phyloP scores from a whole-genome alignment of 2,329 filamentous ascomycete genomes.

The Aureobasidium vineae region DNA sequence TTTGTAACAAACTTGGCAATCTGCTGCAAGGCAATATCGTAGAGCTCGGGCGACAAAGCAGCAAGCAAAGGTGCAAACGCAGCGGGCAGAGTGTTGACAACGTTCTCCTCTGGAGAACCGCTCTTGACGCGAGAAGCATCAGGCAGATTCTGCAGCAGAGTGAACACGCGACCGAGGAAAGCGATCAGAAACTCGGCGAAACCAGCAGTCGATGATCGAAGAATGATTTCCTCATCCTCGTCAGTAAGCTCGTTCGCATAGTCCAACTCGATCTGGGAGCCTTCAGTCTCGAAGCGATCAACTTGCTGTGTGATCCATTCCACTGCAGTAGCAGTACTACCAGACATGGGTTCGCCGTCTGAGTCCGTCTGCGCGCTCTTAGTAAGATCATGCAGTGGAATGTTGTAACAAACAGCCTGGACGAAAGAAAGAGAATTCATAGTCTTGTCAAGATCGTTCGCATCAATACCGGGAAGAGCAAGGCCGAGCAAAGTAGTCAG shows the following conservation, averaged over 20 bases:
- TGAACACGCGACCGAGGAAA: conserved; percentile 91
- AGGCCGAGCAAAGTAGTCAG: conserved; percentile 91
- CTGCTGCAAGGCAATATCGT: conserved; percentile 88
- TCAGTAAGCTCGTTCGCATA: conserved; percentile 80
- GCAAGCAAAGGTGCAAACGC: conserved; percentile 88
- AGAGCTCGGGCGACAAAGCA: conserved; percentile 86
- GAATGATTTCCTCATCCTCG: conserved; percentile 79
- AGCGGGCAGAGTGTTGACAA: conserved; percentile 91
- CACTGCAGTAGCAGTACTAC: conserved; percentile 64
- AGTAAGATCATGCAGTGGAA: conserved; percentile 82
- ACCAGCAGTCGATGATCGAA: conserved; percentile 90
- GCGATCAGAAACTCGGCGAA: conserved; percentile 91
- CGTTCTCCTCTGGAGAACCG: conserved; percentile 92
- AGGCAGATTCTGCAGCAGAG: conserved; percentile 88
- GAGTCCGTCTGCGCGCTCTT: conserved; percentile 48
- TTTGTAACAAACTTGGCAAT: conserved; percentile 86
- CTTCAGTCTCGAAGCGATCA: conserved; percentile 86
- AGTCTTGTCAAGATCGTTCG: conserved; percentile 96
- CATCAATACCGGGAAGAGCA: conserved; percentile 90
- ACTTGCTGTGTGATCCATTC: conserved; percentile 94
- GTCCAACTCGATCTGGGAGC: conserved; percentile 79
- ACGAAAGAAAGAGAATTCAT: conserved; percentile 93
- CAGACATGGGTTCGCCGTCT: conserved; percentile 36
- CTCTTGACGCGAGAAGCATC: conserved; percentile 85
- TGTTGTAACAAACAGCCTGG: conserved; percentile 92